These are phyloP conservation scores for Talaromyces marneffei DNA, from an alignment of 2,329 filamentous ascomycete species.

Conservation along the genomic window DNA sequence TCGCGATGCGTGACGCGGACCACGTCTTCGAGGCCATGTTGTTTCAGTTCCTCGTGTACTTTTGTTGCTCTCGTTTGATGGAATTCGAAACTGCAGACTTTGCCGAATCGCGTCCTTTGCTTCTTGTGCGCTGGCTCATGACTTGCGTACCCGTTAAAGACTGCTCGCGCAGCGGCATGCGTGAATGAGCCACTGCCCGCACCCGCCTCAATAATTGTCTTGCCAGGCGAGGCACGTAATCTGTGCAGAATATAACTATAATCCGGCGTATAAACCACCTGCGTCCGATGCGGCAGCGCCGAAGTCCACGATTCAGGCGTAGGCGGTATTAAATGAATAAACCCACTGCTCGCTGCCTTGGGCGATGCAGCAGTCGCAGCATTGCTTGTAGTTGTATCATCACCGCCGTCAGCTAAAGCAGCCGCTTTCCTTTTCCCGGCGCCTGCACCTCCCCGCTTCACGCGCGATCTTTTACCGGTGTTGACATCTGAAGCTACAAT, in stretches of 20 bases:
- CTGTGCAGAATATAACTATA: conserved; percentile 49
- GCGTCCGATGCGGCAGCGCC: conserved; percentile 47
- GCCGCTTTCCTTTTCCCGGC: conserved; percentile 43
- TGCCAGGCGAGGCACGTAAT: conserved; percentile 42
- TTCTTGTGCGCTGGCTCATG: conserved; percentile 22
- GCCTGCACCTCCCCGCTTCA: conserved; percentile 33
- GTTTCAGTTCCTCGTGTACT: conserved; percentile 38
- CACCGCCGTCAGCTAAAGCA: background rate
- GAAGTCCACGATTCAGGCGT: conserved; percentile 48
- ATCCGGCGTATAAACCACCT: conserved; percentile 50
- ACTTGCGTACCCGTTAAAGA: conserved; percentile 42
- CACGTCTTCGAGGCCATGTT: conserved; percentile 41
- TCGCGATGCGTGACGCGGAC: conserved; percentile 45
- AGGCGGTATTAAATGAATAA: conserved; percentile 45
- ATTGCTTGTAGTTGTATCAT: conserved; percentile 29
- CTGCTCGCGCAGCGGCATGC: conserved; percentile 45
- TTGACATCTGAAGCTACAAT: conserved; percentile 84
- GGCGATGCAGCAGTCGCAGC: conserved; percentile 21
- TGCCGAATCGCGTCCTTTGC: conserved; percentile 28
- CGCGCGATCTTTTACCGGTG: conserved; percentile 79
- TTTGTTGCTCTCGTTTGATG: conserved; percentile 40
- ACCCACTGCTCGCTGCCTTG: conserved; percentile 39
- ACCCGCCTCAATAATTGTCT: conserved; percentile 46
- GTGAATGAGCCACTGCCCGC: conserved; percentile 49
- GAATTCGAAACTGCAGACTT: conserved; percentile 48